These are phyloP conservation scores for Pichia eremophila DNA, from an alignment of 805 yeast genomes.

Conservation along the genomic window DNA sequence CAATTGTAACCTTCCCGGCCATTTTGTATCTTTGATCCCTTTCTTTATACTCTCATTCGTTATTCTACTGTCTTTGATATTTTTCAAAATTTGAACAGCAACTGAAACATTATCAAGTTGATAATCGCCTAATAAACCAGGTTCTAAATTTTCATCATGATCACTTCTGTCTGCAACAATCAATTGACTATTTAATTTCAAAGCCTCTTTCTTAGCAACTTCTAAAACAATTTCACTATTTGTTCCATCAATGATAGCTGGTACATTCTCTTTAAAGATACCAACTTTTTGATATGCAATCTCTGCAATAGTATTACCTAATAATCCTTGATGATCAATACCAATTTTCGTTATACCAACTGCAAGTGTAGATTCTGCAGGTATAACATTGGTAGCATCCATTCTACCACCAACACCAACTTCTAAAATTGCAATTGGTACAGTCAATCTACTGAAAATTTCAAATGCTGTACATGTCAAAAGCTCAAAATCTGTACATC, in stretches of 20 bases:
- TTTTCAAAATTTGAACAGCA: slow-evolving; percentile 49
- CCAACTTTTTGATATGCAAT: slow-evolving; percentile 86
- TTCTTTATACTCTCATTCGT: slow-evolving; percentile 24
- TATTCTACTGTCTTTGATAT: slow-evolving; percentile 15
- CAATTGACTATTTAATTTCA: slow-evolving; percentile 23
- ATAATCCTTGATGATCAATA: slow-evolving; percentile 69
- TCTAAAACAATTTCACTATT: slow-evolving; percentile 44
- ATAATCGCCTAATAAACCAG: slow-evolving; percentile 65
- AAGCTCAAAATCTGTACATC: slow-evolving; percentile 83
- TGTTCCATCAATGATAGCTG: slow-evolving; percentile 65
- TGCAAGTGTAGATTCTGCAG: slow-evolving; percentile 33
- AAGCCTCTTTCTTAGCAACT: slow-evolving; percentile 34
- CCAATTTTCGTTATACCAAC: slow-evolving; percentile 82
- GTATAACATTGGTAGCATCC: slow-evolving; percentile 80
- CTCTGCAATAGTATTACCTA: slow-evolving; percentile 55
- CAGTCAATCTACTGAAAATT: slow-evolving; percentile 49
- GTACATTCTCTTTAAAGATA: slow-evolving; percentile 52
- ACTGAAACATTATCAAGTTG: slow-evolving; percentile 63
- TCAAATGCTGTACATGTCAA: slow-evolving; percentile 80
- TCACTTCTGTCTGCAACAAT: slow-evolving; percentile 1
- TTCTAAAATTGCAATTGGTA: slow-evolving; percentile 77
- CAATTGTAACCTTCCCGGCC: slow-evolving; percentile 86
- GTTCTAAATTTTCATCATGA: slow-evolving; percentile 8
- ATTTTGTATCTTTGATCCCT: slow-evolving; percentile 49
- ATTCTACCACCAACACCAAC: slow-evolving; percentile 88